Evolutionary conservation across 2,329 filamentous ascomycete genomes (phyloP), one percentile per base, ranked within the genome.

Genomic region (Verticillium zaregamsianum): DNA sequence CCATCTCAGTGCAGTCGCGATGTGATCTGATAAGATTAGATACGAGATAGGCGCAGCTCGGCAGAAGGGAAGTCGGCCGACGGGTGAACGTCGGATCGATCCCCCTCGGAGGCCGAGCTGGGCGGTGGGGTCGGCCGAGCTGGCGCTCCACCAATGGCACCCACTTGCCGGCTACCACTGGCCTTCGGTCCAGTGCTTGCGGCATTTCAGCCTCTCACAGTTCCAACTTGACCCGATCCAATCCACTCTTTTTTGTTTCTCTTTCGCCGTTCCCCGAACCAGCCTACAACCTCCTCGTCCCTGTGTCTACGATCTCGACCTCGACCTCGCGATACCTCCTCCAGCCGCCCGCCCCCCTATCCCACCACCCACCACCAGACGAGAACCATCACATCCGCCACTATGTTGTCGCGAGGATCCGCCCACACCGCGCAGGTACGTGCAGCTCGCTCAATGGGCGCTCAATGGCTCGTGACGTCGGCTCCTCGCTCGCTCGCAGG

Each of bases 361-460:
- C 37, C 17, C 17, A 40, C 17, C 14, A 17, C 37, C 37, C 37
- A 37, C 35, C 12, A 52, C 45, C 45, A 55, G 25, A 23, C 25
- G 52, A 55, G 31, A 31, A 55, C 14, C 25, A 55, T 33, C 52
- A 31, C 52, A 33, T n/a, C 52, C 61, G 39, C 55, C 74, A 82
- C 70, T 67, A 87, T 87, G 84, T 73, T 87, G 76, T 86, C 84
- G 74, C 82, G 83, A 77, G 81, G 80, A 77, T 82, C 84, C 72
- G 68, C 80, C 68, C 74, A 82, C 74, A 77, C 82, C 75, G 82
- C 83, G 69, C 82, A 86, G 83, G 84, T 86, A 81, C 68, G 80
- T 78, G 62, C 65, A 60, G 3, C 58, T 52, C 40, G 58, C 39
- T 61, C 61, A 59, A 58, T 61, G 33, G n/a, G 14, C n/a, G 33